These are phyloP conservation scores for Talaromyces stipitatus DNA, from an alignment of 495 filamentous ascomycete genomes.

Conservation along the genomic window DNA sequence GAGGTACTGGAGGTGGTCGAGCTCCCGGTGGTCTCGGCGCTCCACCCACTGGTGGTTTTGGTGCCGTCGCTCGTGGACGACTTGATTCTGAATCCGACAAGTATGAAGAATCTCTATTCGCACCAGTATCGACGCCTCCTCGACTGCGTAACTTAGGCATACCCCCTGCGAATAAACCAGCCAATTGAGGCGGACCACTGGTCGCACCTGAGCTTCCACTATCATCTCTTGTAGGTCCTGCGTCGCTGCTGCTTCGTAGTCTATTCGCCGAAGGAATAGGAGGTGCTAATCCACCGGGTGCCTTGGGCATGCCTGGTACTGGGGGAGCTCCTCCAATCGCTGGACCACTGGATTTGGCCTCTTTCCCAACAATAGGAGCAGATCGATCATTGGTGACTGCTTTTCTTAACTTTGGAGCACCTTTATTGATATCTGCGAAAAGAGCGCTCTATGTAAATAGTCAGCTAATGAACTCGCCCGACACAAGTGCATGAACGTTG, in stretches of 20 bases:
- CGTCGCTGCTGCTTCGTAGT: conserved; percentile 77
- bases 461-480: conserved; percentile 17
- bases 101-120: conserved; percentile 67
- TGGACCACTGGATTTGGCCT: conserved; percentile 49
- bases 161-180: conserved; percentile 83
- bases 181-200: conserved; percentile 71
- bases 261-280: conserved; percentile 60
- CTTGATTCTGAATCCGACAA: conserved; percentile 71
- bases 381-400: conserved; percentile 92
- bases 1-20: conserved; percentile 44
- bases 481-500: conserved; percentile 10
- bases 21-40: conserved; percentile 57
- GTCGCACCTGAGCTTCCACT: conserved; percentile 29
- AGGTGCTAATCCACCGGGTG: conserved; percentile 65
- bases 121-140: conserved; percentile 85
- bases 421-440: conserved; percentile 84
- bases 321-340: conserved; percentile 69
- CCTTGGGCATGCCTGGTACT: conserved; percentile 58
- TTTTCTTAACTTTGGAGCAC: conserved; percentile 67
- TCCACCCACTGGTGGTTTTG: conserved; percentile 50
- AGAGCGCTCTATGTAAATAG: conserved; percentile 61
- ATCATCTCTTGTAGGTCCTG: conserved; percentile 31
- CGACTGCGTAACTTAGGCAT: conserved; percentile 92
- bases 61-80: conserved; percentile 28
- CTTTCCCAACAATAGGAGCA: conserved; percentile 58